Percentiles rank a stretch among this genome's conserved stretches.
phyloP scores from a whole-genome alignment of 345 rosid genomes.

The Ceriops tagal region DNA sequence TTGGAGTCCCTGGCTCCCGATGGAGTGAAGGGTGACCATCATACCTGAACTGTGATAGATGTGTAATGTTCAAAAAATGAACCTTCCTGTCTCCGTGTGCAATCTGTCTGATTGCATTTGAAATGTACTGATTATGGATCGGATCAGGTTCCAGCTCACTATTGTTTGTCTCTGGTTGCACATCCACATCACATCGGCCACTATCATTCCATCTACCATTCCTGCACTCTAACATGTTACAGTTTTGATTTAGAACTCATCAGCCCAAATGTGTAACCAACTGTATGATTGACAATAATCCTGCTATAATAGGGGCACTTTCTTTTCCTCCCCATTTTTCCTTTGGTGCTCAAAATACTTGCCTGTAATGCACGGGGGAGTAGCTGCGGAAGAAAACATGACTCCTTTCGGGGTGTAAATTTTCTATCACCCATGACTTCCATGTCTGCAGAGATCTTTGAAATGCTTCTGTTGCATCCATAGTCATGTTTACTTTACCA shows the following conservation, averaged over 20 bases:
- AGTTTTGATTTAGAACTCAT: background rate
- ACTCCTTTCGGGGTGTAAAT: slow-evolving; percentile 43
- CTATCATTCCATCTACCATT: slow-evolving; percentile 75
- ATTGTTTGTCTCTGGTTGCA: slow-evolving; percentile 49
- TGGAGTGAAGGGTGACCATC: slow-evolving; percentile 78
- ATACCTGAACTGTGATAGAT: slow-evolving; percentile 60
- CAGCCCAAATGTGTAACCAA: background rate
- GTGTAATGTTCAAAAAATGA: slow-evolving; percentile 64
- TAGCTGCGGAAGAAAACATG: slow-evolving; percentile 69
- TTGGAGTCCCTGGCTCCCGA: slow-evolving; percentile 59
- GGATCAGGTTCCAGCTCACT: slow-evolving; percentile 48
- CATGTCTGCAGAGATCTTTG: slow-evolving; percentile 58
- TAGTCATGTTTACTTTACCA: slow-evolving; percentile 52
- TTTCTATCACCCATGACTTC: slow-evolving; percentile 56
- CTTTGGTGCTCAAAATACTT: slow-evolving; percentile 5
- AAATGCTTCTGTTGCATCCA: slow-evolving; percentile 68
- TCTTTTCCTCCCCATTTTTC: background rate
- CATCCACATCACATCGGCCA: slow-evolving; percentile 60
- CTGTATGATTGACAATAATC: background rate
- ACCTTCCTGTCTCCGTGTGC: slow-evolving; percentile 38
- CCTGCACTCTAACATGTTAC: slow-evolving; percentile 17
- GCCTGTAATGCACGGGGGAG: slow-evolving; percentile 85
- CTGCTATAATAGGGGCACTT: too few species aligned
- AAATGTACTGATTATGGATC: slow-evolving; percentile 43
- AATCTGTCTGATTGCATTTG: slow-evolving; percentile 46